Conservation (phyloP, 768 basidiomycete species). For the Kwoniella sp. region DNA sequence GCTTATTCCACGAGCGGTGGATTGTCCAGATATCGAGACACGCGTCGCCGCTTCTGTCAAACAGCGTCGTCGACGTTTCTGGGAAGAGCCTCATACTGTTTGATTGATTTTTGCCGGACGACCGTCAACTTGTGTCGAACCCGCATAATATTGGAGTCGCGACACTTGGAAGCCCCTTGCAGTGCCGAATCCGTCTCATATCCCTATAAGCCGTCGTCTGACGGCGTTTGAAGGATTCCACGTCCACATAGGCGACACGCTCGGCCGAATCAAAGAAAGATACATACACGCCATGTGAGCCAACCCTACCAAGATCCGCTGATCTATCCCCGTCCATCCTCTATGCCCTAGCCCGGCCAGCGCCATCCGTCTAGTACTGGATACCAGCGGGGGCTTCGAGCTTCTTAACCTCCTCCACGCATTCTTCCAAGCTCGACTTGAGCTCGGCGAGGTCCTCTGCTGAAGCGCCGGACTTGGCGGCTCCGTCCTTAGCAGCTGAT, state of each 20-base stretch:
- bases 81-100: background rate
- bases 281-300: slow-evolving; percentile 8
- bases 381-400: slow-evolving; percentile 26
- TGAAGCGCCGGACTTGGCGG: slow-evolving; percentile 37
- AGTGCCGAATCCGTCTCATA: too few relatives aligned
- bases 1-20: background rate
- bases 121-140: background rate
- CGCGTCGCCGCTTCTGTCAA: too few relatives aligned
- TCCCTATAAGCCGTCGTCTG: background rate
- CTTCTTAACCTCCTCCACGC: slow-evolving; percentile 71
- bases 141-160: background rate
- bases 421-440: slow-evolving; percentile 78
- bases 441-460: slow-evolving; percentile 68
- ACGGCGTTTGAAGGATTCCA: background rate
- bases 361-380: slow-evolving; percentile 16
- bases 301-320: background rate
- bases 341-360: background rate
- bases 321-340: background rate
- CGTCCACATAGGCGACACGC: background rate
- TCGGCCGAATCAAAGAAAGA: background rate
- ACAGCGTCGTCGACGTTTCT: too few relatives aligned
- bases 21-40: too few relatives aligned
- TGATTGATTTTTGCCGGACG: background rate
- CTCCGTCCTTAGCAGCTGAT: slow-evolving; percentile 40
- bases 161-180: too few relatives aligned